These are phyloP conservation scores for Hericium alpestre DNA, from an alignment of 768 basidiomycete genomes.

Conservation along the genomic window DNA sequence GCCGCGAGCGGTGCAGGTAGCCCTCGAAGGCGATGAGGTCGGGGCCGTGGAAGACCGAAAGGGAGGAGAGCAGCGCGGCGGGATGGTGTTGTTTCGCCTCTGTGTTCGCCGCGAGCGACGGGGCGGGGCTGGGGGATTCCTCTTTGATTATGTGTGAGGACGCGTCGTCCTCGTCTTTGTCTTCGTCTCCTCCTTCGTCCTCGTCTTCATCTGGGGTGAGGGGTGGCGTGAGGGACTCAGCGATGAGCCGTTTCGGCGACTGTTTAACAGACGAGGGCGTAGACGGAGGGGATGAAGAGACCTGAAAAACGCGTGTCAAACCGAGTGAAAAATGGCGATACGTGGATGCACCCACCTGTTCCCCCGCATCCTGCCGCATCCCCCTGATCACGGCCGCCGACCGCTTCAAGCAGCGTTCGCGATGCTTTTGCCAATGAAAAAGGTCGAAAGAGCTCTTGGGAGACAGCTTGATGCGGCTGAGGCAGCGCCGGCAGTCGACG, in stretches of 20 bases:
- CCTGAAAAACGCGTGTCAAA: not conserved
- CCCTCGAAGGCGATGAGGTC: conserved; percentile 13
- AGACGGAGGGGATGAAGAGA: not conserved
- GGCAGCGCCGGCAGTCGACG: conserved; percentile 12
- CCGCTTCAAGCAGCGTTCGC: conserved; percentile 13
- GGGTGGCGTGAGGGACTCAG: conserved; percentile 4
- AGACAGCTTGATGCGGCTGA: conserved; percentile 12
- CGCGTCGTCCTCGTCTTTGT: conserved; percentile 6
- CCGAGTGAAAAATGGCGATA: not conserved
- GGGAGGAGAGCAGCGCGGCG: conserved; percentile 6
- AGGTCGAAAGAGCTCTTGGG: conserved; percentile 12
- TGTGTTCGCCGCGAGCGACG: not conserved
- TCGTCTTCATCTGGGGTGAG: conserved; percentile 6
- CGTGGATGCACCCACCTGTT: not conserved
- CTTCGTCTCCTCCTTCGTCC: too few relatives aligned
- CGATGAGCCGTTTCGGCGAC: not conserved
- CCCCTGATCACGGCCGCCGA: conserved; percentile 5
- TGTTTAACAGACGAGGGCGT: not conserved
- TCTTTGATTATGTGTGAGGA: not conserved
- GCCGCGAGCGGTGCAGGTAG: conserved; percentile 14
- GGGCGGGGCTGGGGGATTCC: not conserved
- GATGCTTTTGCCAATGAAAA: conserved; percentile 14
- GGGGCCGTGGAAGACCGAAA: conserved; percentile 8
- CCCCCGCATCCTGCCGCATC: conserved; percentile 6
- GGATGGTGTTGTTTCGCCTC: not conserved